phyloP scores from a whole-genome alignment of 768 basidiomycete genomes.

The Agaricus blazei region DNA sequence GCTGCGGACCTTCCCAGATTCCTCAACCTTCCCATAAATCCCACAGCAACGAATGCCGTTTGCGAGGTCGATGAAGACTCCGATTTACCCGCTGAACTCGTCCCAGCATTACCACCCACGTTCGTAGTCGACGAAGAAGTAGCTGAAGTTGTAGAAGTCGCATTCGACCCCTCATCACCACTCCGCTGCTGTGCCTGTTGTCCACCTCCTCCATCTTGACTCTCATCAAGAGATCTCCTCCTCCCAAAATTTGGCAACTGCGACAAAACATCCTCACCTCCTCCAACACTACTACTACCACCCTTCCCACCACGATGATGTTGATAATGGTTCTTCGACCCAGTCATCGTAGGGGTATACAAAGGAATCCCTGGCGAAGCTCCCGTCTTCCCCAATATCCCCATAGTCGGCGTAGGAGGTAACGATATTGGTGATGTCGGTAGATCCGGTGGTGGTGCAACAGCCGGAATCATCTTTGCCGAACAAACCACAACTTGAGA shows the following conservation, averaged over 20 bases:
- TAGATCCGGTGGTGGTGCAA: conserved; percentile 42
- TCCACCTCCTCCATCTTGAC: conserved; percentile 37
- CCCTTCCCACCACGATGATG: too few species aligned
- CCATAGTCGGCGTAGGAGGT: conserved; percentile 43
- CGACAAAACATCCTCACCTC: neutral
- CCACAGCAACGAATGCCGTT: conserved; percentile 48
- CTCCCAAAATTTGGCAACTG: neutral
- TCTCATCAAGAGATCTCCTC: conserved; percentile 31
- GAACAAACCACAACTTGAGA: conserved; percentile 46
- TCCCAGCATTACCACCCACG: neutral
- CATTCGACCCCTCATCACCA: conserved; percentile 15
- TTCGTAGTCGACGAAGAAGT: neutral
- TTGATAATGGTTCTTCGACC: too few species aligned
- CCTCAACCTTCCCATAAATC: conserved; percentile 78
- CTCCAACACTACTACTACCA: conserved; percentile 19
- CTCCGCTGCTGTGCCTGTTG: conserved; percentile 31
- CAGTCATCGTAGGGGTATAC: too few species aligned
- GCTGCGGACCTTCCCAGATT: conserved; percentile 61
- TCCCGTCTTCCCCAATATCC: conserved; percentile 14
- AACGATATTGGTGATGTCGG: conserved; percentile 57
- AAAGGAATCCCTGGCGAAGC: too few species aligned
- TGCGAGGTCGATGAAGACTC: conserved; percentile 40
- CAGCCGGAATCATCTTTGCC: conserved; percentile 60
- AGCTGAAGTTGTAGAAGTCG: neutral
- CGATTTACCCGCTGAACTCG: conserved; percentile 14